phyloP scores from a whole-genome alignment of 257 asterid species.

The Solanum lignicaule region DNA sequence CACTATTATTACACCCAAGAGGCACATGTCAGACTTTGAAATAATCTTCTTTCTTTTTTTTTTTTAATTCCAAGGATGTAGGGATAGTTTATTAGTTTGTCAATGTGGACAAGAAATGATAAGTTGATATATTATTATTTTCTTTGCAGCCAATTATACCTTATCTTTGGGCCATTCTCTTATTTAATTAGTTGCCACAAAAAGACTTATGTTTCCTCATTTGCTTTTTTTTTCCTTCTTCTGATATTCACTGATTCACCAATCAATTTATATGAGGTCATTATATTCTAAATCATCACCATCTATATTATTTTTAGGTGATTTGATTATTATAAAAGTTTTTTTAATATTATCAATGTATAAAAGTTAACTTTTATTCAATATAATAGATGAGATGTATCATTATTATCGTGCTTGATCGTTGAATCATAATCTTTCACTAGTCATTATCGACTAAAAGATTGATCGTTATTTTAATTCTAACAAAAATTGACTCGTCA shows the following conservation, averaged over 20 bases:
- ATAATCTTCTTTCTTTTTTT: background rate
- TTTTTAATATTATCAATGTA: background rate
- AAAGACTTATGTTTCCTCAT: background rate
- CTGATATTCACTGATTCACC: background rate
- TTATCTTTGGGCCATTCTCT: background rate
- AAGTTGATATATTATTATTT: background rate
- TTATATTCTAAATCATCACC: background rate
- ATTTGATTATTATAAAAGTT: background rate
- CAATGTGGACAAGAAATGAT: conserved; percentile 7
- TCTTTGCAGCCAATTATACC: background rate
- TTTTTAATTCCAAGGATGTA: background rate
- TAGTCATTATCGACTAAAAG: too few relatives aligned
- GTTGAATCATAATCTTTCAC: too few relatives aligned
- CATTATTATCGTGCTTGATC: too few relatives aligned
- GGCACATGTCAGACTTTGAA: background rate
- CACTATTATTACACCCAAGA: background rate
- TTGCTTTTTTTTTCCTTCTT: background rate
- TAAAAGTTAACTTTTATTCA: background rate
- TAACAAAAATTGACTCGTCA: background rate
- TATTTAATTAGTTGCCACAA: background rate
- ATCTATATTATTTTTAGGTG: background rate
- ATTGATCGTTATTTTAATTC: too few relatives aligned
- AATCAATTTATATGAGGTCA: background rate
- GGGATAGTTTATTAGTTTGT: conserved; percentile 1
- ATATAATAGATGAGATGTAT: too few relatives aligned